Evolutionary conservation across 805 yeast species (phyloP).

Genomic region (Metschnikowia koreensis): DNA sequence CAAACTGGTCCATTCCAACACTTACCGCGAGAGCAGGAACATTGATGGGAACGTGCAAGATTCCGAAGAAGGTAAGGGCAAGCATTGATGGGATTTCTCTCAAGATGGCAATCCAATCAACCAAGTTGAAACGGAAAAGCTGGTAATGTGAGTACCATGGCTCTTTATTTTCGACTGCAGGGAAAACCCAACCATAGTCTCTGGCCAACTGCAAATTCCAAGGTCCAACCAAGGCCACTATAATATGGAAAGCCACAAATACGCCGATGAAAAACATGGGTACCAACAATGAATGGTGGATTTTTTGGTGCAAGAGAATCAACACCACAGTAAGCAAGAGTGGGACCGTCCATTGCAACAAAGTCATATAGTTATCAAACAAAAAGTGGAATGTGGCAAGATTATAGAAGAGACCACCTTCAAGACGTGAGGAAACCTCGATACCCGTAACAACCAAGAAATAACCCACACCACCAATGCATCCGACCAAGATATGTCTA

Average conservation of each 20-base stretch:
- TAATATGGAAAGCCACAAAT: slow-evolving; percentile 64
- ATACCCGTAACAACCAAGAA: slow-evolving; percentile 86
- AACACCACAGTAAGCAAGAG: slow-evolving; percentile 59
- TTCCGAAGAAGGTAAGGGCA: slow-evolving; percentile 93
- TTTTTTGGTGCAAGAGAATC: slow-evolving; percentile 54
- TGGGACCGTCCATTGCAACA: slow-evolving; percentile 67
- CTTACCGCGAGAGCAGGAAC: slow-evolving; percentile 97
- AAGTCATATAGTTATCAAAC: slow-evolving; percentile 36
- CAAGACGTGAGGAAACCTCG: slow-evolving; percentile 83
- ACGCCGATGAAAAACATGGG: slow-evolving; percentile 78
- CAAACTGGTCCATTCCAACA: slow-evolving; percentile 77
- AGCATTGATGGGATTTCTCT: slow-evolving; percentile 87
- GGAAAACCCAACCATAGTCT: slow-evolving; percentile 81
- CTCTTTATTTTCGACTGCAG: slow-evolving; percentile 56
- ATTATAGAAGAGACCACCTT: slow-evolving; percentile 69
- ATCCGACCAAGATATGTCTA: slow-evolving; percentile 91
- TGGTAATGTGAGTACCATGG: slow-evolving; percentile 92
- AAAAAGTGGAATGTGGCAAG: slow-evolving; percentile 51
- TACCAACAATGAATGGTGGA: slow-evolving; percentile 66
- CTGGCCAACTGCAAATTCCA: slow-evolving; percentile 64
- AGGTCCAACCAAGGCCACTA: slow-evolving; percentile 63
- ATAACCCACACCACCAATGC: slow-evolving; percentile 98
- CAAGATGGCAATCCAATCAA: slow-evolving; percentile 71
- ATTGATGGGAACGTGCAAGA: slow-evolving; percentile 93
- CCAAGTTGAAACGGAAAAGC: slow-evolving; percentile 63